Evolutionary conservation across 805 yeast species (phyloP).

Genomic region (Zygosaccharomyces kombuchaensis): DNA sequence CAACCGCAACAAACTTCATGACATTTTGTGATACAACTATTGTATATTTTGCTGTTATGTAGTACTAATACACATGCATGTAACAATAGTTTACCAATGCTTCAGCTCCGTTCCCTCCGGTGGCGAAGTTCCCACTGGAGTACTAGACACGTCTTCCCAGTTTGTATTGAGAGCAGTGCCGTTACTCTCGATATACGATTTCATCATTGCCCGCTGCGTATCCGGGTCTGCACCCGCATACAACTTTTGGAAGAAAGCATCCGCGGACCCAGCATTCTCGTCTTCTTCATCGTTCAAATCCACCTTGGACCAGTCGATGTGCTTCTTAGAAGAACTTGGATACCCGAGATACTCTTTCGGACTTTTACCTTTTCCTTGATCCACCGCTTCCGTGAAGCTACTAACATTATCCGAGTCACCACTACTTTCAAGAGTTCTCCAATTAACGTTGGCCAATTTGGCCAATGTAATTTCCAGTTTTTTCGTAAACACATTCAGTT

Average conservation of each 20-base stretch:
- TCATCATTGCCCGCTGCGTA: constrained; percentile 91
- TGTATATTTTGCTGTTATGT: neutral
- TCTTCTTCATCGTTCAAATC: constrained; percentile 45
- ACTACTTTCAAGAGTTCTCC: constrained; percentile 46
- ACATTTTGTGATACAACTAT: neutral
- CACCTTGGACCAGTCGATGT: constrained; percentile 64
- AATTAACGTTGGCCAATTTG: constrained; percentile 44
- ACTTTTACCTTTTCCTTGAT: neutral
- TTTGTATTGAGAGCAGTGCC: constrained; percentile 93
- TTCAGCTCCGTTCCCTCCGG: constrained; percentile 70
- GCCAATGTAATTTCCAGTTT: constrained; percentile 66
- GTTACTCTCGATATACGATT: constrained; percentile 85
- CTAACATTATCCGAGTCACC: neutral
- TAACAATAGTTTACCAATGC: constrained; percentile 39
- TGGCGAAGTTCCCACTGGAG: constrained; percentile 60
- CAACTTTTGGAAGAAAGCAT: constrained; percentile 68
- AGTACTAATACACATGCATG: constrained; percentile 3
- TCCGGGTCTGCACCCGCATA: constrained; percentile 83
- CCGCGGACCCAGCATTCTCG: constrained; percentile 46
- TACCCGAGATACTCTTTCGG: constrained; percentile 34
- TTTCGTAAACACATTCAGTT: constrained; percentile 55
- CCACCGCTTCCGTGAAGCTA: neutral
- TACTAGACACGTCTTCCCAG: constrained; percentile 80
- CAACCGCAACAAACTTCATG: neutral
- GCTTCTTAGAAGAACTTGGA: constrained; percentile 61